phyloP scores from a whole-genome alignment of 352 stramenopile species.

The Pythium rishiriense region DNA sequence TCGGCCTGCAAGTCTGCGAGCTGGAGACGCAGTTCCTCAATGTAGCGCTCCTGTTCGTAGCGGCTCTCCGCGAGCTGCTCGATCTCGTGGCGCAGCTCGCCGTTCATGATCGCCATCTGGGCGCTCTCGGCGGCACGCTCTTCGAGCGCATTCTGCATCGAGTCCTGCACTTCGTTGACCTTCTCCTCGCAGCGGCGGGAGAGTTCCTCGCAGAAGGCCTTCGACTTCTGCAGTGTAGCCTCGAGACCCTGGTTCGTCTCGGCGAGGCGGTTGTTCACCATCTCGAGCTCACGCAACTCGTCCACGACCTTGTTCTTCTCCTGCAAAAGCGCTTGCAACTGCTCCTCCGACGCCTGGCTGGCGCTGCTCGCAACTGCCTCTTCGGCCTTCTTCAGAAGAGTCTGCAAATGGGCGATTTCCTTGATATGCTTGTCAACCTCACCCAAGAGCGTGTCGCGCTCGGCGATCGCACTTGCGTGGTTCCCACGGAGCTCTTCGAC shows the following conservation, averaged over 20 bases:
- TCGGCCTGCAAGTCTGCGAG: slow-evolving; percentile 79
- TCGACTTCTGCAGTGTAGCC: slow-evolving; percentile 54
- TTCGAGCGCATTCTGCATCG: slow-evolving; percentile 60
- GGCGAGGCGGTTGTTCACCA: slow-evolving; percentile 42
- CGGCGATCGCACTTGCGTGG: slow-evolving; percentile 14
- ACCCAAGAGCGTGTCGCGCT: slow-evolving; percentile 23
- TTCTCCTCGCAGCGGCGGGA: slow-evolving; percentile 68
- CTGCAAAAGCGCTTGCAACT: slow-evolving; percentile 39
- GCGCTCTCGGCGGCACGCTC: slow-evolving; percentile 66
- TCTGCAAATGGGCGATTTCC: slow-evolving; percentile 35
- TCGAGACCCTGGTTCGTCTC: slow-evolving; percentile 59
- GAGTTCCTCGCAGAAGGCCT: slow-evolving; percentile 63
- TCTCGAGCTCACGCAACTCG: slow-evolving; percentile 49
- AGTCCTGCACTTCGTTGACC: slow-evolving; percentile 53
- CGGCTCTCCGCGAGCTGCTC: slow-evolving; percentile 58
- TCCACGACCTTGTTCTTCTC: slow-evolving; percentile 46
- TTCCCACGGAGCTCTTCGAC: slow-evolving; percentile 27
- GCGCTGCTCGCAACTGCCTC: slow-evolving; percentile 39
- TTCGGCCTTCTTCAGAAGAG: slow-evolving; percentile 40
- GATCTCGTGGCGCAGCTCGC: slow-evolving; percentile 61
- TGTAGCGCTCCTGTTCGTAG: slow-evolving; percentile 61
- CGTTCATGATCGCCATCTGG: slow-evolving; percentile 59
- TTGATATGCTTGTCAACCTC: slow-evolving; percentile 36
- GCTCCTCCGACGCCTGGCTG: slow-evolving; percentile 32
- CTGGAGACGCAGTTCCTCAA: slow-evolving; percentile 70